Evolutionary conservation across 1,139 yeast species (phyloP), one percentile per base, ranked within the genome.

Genomic region (Saccharomyces hybrid): DNA sequence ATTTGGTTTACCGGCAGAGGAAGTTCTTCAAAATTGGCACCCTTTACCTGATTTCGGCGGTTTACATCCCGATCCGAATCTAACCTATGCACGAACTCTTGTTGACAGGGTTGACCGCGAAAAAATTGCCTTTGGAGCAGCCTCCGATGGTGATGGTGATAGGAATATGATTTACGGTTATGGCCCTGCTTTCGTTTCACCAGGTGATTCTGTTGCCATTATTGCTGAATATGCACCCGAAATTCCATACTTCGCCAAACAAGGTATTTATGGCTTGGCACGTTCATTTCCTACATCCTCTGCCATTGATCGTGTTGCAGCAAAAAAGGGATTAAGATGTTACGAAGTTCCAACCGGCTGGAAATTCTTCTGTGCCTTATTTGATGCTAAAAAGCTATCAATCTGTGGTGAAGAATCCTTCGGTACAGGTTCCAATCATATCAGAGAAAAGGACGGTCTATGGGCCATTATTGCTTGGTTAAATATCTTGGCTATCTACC

Each of bases 301-400:
- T 44, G 99, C 99, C 38, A 80, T 93, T 64, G 99, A 93, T 68
- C 78, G 86, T 57, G 99, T 93, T 32, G 99, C 97, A 42, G 82
- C 83, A 70, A 78, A 78, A 57, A 84, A 89, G 70, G 85, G 85
- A 16, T 76, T 93, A 60, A 75, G 85, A 53, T 77, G 85, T 60
- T 93, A 93, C 73, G 99, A 93, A 73, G 99, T 95, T 4, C 99
- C 99, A 57, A 93, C 99, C 23, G 99, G 99, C 47, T 93, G 99
- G 99, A 93, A 93, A 73, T 93, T 93, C 70, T 93, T 93, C 80
- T 90, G 98, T 73, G 91, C 96, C 5, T 77, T 93, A 61, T 93
- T 93, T 65, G 99, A 93, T 69, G 91, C 95, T 50, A 82, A 88
- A 66, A 90, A 90, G 73, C 79, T 93, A 67, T 88, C 97, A 59